phyloP scores from a whole-genome alignment of 805 yeast genomes.

The Suhomyces xylopsoci region DNA sequence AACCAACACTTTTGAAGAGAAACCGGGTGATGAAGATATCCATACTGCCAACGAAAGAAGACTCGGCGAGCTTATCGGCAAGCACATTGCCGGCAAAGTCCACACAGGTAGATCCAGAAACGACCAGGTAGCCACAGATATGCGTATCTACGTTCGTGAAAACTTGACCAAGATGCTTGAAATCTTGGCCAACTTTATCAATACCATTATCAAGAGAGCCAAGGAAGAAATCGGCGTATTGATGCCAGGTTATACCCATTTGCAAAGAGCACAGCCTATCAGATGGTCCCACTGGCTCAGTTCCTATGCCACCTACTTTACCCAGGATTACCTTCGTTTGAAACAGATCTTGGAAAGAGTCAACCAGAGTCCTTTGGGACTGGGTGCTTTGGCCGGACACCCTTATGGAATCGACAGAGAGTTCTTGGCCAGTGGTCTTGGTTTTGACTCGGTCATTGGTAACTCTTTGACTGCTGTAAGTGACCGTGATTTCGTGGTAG shows the following conservation, averaged over 20 bases:
- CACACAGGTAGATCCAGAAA: constrained; percentile 99
- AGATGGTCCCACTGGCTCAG: constrained; percentile 98
- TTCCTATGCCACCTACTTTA: constrained; percentile 90
- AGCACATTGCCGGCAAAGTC: constrained; percentile 91
- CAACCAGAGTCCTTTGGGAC: constrained; percentile 88
- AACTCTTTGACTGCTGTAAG: constrained; percentile 96
- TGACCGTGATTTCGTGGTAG: constrained; percentile 96
- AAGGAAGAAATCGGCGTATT: constrained; percentile 81
- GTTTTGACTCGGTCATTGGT: constrained; percentile 84
- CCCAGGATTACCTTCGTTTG: constrained; percentile 85
- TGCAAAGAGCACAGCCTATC: constrained; percentile 99
- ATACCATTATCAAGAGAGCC: constrained; percentile 70
- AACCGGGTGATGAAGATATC: constrained; percentile 93
- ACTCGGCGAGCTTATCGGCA: constrained; percentile 93
- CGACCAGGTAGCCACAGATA: constrained; percentile 99
- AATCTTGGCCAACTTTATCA: constrained; percentile 59
- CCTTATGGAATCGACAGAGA: constrained; percentile 99
- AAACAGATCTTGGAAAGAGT: constrained; percentile 76
- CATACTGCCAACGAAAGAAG: constrained; percentile 99
- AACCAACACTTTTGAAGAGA: constrained; percentile 60
- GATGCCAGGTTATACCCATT: constrained; percentile 99
- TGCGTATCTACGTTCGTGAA: constrained; percentile 90
- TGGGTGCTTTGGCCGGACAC: constrained; percentile 98
- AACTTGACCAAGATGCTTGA: constrained; percentile 59
- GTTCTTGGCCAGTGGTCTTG: constrained; percentile 73